phyloP scores from a whole-genome alignment of 176 grass and related monocot species.

The Cymbopogon citratus region DNA sequence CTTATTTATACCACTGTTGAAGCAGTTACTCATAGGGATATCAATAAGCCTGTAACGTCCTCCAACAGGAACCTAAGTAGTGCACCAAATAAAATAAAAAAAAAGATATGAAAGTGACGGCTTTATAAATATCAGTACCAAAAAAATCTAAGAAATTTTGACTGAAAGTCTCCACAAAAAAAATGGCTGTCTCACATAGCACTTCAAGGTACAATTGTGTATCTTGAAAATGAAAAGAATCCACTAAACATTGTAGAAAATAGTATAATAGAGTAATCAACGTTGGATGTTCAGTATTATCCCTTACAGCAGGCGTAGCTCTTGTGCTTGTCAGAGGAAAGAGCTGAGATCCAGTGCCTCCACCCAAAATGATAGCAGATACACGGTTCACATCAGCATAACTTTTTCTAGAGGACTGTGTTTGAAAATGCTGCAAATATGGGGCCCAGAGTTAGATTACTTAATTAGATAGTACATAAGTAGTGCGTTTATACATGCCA shows the following conservation, averaged over 20 bases:
- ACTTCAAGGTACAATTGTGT: not conserved
- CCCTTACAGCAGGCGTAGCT: slow-evolving; percentile 73
- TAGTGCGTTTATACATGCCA: not conserved
- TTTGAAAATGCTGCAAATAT: slow-evolving; percentile 38
- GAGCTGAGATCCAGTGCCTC: slow-evolving; percentile 56
- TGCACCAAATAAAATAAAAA: slow-evolving; percentile 26
- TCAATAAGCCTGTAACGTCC: slow-evolving; percentile 79
- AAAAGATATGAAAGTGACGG: not conserved
- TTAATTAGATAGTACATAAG: not conserved
- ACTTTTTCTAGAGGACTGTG: slow-evolving; percentile 34
- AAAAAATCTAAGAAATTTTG: not conserved
- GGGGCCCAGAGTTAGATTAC: not conserved
- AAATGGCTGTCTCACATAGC: not conserved
- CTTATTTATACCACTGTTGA: slow-evolving; percentile 80
- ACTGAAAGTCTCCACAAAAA: not conserved
- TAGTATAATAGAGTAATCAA: not conserved
- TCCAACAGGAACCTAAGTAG: slow-evolving; percentile 66
- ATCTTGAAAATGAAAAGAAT: not conserved
- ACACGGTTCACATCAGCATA: slow-evolving; percentile 51
- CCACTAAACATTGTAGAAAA: not conserved
- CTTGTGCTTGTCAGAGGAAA: slow-evolving; percentile 77
- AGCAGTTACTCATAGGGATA: slow-evolving; percentile 84
- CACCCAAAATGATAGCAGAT: slow-evolving; percentile 67
- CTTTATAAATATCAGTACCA: not conserved
- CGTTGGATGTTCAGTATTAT: not conserved